phyloP scores from a whole-genome alignment of 495 filamentous ascomycete genomes.

The Lophiotrema nucula region DNA sequence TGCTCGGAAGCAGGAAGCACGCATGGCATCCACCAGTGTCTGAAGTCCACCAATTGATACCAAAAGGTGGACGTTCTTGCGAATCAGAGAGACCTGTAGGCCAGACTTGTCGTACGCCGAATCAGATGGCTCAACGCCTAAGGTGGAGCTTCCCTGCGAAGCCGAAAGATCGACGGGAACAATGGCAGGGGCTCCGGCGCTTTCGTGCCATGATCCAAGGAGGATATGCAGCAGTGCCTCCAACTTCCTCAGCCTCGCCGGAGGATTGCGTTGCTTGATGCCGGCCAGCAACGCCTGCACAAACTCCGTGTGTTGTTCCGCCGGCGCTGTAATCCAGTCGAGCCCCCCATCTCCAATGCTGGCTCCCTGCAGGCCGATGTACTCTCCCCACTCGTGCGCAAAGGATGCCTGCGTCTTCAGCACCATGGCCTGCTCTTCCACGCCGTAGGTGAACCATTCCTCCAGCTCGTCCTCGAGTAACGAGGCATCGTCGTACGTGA shows the following conservation, averaged over 20 bases:
- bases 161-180: constrained; percentile 1
- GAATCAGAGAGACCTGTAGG: constrained; percentile 40
- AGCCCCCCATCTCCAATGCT: constrained; percentile 12
- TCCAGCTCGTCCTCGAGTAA: constrained; percentile 83
- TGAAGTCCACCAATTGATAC: constrained; percentile 35
- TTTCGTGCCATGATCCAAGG: constrained; percentile 75
- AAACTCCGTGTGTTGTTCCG: constrained; percentile 37
- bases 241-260: constrained; percentile 49
- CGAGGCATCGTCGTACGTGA: constrained; percentile 80
- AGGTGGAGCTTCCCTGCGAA: neutral
- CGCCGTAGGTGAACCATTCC: constrained; percentile 91
- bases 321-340: constrained; percentile 54
- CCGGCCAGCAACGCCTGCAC: constrained; percentile 23
- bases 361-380: constrained; percentile 34
- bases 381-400: constrained; percentile 60
- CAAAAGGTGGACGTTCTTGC: constrained; percentile 36
- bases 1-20: constrained; percentile 23
- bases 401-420: constrained; percentile 70
- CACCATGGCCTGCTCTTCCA: constrained; percentile 69
- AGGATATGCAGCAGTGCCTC: constrained; percentile 75
- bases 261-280: constrained; percentile 20
- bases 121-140: neutral
- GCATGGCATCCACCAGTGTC: constrained; percentile 27
- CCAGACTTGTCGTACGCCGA: constrained; percentile 28
- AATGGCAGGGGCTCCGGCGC: constrained; percentile 50